Percentiles rank a stretch among this genome's conserved stretches.
phyloP scores from a whole-genome alignment of 176 grass and related monocot genomes.

The Eleusine coracana region DNA sequence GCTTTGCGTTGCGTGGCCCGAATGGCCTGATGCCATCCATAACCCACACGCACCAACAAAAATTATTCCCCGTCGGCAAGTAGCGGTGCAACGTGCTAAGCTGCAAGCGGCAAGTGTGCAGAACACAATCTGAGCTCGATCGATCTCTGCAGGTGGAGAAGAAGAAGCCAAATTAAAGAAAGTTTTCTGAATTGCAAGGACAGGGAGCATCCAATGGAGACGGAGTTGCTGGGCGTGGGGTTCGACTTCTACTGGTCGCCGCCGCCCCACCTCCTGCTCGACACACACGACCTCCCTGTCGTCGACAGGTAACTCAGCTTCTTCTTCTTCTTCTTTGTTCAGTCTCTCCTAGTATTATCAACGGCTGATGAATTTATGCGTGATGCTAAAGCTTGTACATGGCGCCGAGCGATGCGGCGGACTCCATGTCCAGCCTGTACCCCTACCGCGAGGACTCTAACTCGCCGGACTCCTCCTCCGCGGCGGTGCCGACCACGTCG shows the following conservation, averaged over 20 bases:
- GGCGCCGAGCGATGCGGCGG: neutral
- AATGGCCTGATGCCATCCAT: neutral
- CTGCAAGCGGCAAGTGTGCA: neutral
- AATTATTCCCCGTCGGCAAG: neutral
- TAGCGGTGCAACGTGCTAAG: too few relatives aligned
- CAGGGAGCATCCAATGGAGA: constrained; percentile 24
- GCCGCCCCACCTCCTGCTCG: constrained; percentile 29
- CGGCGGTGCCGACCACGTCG: neutral
- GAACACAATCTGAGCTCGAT: neutral
- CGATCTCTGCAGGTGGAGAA: neutral
- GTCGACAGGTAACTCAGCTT: constrained; percentile 25
- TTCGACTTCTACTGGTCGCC: constrained; percentile 51
- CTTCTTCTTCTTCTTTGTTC: neutral
- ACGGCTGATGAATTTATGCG: neutral
- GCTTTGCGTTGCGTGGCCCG: neutral
- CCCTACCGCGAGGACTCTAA: constrained; percentile 37
- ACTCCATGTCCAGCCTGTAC: neutral
- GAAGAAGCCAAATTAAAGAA: neutral
- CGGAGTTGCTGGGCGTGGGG: neutral
- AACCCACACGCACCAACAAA: neutral
- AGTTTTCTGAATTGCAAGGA: too few relatives aligned
- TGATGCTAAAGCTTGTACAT: neutral
- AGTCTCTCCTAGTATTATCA: neutral
- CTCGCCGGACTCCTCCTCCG: constrained; percentile 41
- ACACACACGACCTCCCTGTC: constrained; percentile 34